Evolutionary conservation across 805 yeast species (phyloP).

Genomic region (Candida pseudoglaebosa): DNA sequence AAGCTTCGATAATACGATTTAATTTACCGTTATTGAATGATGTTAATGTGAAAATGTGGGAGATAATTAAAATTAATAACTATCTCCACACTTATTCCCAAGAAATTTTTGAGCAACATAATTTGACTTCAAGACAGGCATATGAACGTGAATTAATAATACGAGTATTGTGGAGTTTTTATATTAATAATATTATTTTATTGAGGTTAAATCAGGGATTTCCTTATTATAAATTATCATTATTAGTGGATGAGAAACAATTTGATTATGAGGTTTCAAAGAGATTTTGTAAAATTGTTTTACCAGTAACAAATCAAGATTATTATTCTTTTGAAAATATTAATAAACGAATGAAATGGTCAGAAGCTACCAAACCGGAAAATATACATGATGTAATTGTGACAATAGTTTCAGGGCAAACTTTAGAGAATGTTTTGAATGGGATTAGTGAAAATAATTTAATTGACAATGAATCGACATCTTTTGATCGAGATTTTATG

Average conservation of each 20-base stretch:
- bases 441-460: conserved; percentile 10
- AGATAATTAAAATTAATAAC: conserved; percentile 15
- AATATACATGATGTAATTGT: conserved; percentile 9
- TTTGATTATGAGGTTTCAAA: conserved; percentile 12
- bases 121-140: conserved; percentile 13
- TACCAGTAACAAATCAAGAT: conserved; percentile 15
- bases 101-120: conserved; percentile 5
- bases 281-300: conserved; percentile 12
- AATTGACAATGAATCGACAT: conserved; percentile 5
- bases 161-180: conserved; percentile 23
- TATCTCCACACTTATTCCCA: conserved; percentile 14
- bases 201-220: conserved; percentile 16
- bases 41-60: conserved; percentile 16
- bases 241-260: conserved; percentile 7
- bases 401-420: conserved; percentile 7
- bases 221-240: conserved; percentile 15
- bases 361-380: conserved; percentile 5
- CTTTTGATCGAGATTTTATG: conserved; percentile 8
- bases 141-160: conserved; percentile 20
- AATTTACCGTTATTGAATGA: conserved; percentile 11
- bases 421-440: conserved; percentile 11
- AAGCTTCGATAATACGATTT: conserved; percentile 10
- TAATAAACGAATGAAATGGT: conserved; percentile 10
- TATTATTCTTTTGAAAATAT: conserved; percentile 7
- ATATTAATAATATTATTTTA: conserved; percentile 12